These are phyloP conservation scores for Nicotiana attenuata DNA, from an alignment of 257 asterid genomes.

Conservation along the genomic window DNA sequence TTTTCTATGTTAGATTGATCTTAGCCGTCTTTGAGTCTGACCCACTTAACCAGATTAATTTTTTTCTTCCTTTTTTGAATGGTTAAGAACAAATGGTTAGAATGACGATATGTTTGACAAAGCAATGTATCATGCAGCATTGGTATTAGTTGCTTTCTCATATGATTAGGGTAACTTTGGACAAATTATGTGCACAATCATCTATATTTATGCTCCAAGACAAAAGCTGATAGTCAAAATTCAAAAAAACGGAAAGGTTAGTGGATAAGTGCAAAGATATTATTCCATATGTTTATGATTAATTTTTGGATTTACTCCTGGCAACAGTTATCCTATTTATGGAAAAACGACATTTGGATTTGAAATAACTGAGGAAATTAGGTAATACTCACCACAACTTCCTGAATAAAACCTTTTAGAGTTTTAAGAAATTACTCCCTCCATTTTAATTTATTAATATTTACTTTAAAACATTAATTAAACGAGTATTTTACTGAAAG, in stretches of 20 bases:
- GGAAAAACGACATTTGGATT: not conserved
- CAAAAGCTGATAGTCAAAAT: not conserved
- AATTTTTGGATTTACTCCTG: not conserved
- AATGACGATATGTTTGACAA: conserved; percentile 11
- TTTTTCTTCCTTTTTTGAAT: not conserved
- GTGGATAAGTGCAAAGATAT: not conserved
- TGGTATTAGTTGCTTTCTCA: not conserved
- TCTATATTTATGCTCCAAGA: not conserved
- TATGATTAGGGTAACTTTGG: not conserved
- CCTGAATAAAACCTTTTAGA: too few relatives aligned
- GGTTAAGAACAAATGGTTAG: not conserved
- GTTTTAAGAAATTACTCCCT: too few relatives aligned
- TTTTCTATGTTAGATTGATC: not conserved
- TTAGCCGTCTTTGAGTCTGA: not conserved
- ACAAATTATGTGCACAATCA: not conserved
- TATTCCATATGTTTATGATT: not conserved
- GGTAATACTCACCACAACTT: not conserved
- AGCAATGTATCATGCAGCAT: conserved; percentile 9
- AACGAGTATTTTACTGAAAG: too few relatives aligned
- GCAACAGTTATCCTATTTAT: too few relatives aligned
- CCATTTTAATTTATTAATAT: too few relatives aligned
- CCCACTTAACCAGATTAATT: not conserved
- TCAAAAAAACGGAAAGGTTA: not conserved
- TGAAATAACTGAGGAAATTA: not conserved
- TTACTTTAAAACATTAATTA: too few relatives aligned